Conservation (phyloP, 176 grass and related monocot species). For the Aegilops tauschii region DNA sequence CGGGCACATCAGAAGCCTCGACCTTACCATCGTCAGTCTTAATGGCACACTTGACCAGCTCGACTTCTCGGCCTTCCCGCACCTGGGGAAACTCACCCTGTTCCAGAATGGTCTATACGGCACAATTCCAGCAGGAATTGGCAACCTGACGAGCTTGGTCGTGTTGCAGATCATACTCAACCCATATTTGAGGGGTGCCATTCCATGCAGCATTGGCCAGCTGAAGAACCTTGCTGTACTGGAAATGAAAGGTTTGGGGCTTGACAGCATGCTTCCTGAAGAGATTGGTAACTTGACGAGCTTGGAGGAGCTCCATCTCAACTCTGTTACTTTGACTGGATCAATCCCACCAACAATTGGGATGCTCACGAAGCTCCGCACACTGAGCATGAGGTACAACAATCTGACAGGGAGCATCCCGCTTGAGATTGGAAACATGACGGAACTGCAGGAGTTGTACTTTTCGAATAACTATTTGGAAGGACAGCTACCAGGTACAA, state of each 20-base stretch:
- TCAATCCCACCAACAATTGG: background rate
- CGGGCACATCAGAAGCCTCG: background rate
- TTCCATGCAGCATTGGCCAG: too few species aligned
- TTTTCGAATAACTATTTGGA: background rate
- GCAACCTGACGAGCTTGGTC: background rate
- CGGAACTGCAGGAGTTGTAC: accelerated
- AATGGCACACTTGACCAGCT: background rate
- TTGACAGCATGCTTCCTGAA: background rate
- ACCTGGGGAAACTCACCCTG: background rate
- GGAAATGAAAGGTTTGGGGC: background rate
- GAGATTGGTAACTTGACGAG: background rate
- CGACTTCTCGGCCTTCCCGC: background rate
- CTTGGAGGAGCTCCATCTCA: background rate
- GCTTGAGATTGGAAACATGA: background rate
- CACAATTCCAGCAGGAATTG: background rate
- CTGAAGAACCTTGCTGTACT: too few species aligned
- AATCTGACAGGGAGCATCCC: background rate
- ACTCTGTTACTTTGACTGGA: background rate
- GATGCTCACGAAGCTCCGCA: background rate
- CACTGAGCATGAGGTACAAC: background rate
- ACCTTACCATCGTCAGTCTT: accelerated
- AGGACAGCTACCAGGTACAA: background rate
- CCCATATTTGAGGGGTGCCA: too few species aligned
- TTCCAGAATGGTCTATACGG: accelerated
- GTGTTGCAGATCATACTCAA: accelerated